phyloP scores from a whole-genome alignment of 1,139 yeast species.

The Torulaspora globosa region DNA sequence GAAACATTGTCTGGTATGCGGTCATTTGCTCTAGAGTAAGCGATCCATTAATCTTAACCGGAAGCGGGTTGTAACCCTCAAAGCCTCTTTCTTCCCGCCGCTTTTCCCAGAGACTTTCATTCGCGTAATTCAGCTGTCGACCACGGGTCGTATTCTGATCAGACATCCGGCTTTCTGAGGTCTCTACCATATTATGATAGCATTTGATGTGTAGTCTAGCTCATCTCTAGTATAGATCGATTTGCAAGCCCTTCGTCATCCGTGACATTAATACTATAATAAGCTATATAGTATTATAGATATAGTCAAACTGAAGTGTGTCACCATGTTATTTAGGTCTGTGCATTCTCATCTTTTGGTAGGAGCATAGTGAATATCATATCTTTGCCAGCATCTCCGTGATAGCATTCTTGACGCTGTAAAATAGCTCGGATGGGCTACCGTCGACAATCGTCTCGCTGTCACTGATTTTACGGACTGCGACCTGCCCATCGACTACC shows the following conservation, averaged over 20 bases:
- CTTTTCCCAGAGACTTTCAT: conserved; percentile 18
- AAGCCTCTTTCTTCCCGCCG: conserved; percentile 1
- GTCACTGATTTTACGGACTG: conserved; percentile 71
- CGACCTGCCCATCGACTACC: conserved; percentile 74
- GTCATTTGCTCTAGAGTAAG: conserved; percentile 83
- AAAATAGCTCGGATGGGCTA: conserved; percentile 67
- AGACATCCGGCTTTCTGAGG: background rate
- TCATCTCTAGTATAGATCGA: background rate
- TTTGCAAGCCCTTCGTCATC: background rate
- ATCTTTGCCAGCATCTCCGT: conserved; percentile 72
- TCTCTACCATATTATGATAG: background rate
- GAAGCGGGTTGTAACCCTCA: conserved; percentile 25
- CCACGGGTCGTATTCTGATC: conserved; percentile 7
- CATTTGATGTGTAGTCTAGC: background rate
- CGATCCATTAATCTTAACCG: conserved; percentile 46
- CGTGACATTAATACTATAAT: background rate
- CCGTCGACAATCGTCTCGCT: conserved; percentile 88
- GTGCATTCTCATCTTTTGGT: background rate
- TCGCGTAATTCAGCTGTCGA: conserved; percentile 7
- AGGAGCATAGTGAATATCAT: conserved; percentile 4
- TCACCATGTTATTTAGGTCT: background rate
- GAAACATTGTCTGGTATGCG: conserved; percentile 67
- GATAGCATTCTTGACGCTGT: conserved; percentile 71
- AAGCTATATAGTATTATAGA: background rate
- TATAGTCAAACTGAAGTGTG: background rate